Base-by-base conservation (phyloP, 352 stramenopile genomes). In the Pythium guiyangense region DNA sequence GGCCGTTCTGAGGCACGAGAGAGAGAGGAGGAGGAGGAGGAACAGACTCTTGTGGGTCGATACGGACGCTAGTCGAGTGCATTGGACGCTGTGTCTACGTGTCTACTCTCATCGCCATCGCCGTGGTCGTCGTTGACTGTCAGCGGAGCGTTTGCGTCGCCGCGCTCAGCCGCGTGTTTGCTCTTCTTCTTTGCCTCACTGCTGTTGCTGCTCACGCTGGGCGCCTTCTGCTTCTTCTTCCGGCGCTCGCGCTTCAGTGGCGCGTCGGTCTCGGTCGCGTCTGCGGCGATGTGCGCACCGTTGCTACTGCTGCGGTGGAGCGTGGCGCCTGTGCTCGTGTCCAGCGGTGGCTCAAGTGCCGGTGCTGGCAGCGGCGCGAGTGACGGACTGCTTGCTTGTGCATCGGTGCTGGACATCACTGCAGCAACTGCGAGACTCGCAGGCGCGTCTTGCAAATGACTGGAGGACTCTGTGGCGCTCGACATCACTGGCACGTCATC, bases 1-100 rank as follows among this genome's bases (percentile, higher is more conserved):
- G 80, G 18, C 82, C 80, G 35, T 94, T 94, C 62, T 94, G 49
- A 76, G 37, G 11, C 37, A 18, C 11, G 26, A 6, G 34, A 20
- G 26, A 18, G 14, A 49, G 37, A 29, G 34, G 9, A 46, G 15
- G 18, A 15, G 26, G 22, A 6, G 39, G 6, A 3, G 4, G 39
- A 22, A n/a, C n/a, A n/a, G n/a, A n/a, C n/a, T n/a, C n/a, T n/a
- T 20, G 39, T 14, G 39, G 14, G 12, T 45, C 0, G 9, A 11
- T 37, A 37, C 31, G 9, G 6, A 1, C n/a, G 18, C 39, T 45
- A 45, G 39, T 45, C 39, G 8, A 45, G 39, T 22, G 14, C 18
- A 20, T 5, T 20, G 8, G 31, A 37, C 31, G 31, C 31, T 37
- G 31, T n/a, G n/a, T n/a, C 31, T 37, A 9, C n/a, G n/a, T n/a